A percentile compares a stretch with the other conserved stretches of the same genome.
Conservation (phyloP, 371 early-diverging fungal genomes). For the Circinella minor region DNA sequence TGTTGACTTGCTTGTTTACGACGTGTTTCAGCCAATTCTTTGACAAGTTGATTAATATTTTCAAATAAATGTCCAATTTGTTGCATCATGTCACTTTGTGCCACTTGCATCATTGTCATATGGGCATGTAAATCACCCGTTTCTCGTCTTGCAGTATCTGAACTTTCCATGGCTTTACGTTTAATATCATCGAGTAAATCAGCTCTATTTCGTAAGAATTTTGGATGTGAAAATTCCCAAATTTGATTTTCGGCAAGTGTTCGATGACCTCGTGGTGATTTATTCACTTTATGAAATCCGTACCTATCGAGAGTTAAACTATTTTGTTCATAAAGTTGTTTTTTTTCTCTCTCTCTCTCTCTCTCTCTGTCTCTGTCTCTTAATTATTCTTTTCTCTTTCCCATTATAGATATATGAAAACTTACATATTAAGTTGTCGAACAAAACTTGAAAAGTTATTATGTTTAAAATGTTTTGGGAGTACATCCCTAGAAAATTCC, state of each 20-base stretch:
- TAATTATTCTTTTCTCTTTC: background rate
- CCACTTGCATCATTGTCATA: slow-evolving; percentile 74
- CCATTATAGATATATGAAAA: slow-evolving; percentile 11
- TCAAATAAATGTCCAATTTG: slow-evolving; percentile 74
- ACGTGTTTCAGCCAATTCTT: slow-evolving; percentile 74
- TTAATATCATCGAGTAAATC: slow-evolving; percentile 62
- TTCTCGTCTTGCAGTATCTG: slow-evolving; percentile 71
- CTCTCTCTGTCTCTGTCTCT: no score
- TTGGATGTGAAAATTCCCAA: slow-evolving; percentile 66
- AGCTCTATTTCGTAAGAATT: slow-evolving; percentile 58
- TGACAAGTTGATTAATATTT: slow-evolving; percentile 67
- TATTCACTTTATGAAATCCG: slow-evolving; percentile 75
- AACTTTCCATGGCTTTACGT: slow-evolving; percentile 75
- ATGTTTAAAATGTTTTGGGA: slow-evolving; percentile 85
- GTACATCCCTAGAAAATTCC: slow-evolving; percentile 83
- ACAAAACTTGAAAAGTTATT: slow-evolving; percentile 88
- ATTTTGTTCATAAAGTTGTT: background rate
- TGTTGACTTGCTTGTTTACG: slow-evolving; percentile 67
- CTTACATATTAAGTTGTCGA: slow-evolving; percentile 89
- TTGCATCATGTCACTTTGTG: slow-evolving; percentile 76
- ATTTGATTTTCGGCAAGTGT: slow-evolving; percentile 77
- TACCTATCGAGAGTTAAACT: slow-evolving; percentile 44
- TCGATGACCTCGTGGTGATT: slow-evolving; percentile 75
- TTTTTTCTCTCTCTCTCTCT: no score
- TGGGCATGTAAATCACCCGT: slow-evolving; percentile 76